Conservation (phyloP, 352 stramenopile species). For the Pythium phragmitis region DNA sequence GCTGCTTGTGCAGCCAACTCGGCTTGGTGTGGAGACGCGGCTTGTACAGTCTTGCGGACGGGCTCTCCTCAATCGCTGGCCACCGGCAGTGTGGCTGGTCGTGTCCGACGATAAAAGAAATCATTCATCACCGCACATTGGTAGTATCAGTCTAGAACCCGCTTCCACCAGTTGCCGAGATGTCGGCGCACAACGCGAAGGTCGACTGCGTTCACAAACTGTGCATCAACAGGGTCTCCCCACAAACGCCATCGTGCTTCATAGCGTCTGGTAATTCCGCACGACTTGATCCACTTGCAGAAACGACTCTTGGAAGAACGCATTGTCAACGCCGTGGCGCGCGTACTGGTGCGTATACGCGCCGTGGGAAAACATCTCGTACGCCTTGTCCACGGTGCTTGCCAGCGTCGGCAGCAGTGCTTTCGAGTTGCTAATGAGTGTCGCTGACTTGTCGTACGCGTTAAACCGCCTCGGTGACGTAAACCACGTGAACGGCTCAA, state of each 20-base stretch:
- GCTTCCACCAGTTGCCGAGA: too few relatives aligned
- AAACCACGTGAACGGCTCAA: slow-evolving; percentile 36
- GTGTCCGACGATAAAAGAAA: too few relatives aligned
- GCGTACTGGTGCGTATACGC: slow-evolving; percentile 72
- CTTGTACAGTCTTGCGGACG: too few relatives aligned
- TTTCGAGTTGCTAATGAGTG: slow-evolving; percentile 62
- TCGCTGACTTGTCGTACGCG: slow-evolving; percentile 66
- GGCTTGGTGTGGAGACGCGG: too few relatives aligned
- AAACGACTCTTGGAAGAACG: slow-evolving; percentile 67
- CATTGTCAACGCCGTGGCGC: slow-evolving; percentile 47
- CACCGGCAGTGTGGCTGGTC: too few relatives aligned
- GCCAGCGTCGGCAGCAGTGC: slow-evolving; percentile 47
- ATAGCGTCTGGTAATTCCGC: slow-evolving; percentile 50
- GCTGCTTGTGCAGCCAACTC: too few relatives aligned
- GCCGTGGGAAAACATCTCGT: slow-evolving; percentile 64
- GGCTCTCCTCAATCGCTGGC: too few relatives aligned
- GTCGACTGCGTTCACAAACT: too few relatives aligned
- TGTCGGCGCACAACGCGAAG: too few relatives aligned
- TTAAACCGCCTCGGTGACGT: slow-evolving; percentile 40
- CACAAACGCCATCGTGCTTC: background rate
- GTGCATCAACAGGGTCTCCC: too few relatives aligned
- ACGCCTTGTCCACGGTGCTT: slow-evolving; percentile 53
- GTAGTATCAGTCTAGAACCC: too few relatives aligned
- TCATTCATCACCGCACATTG: too few relatives aligned
- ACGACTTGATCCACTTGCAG: slow-evolving; percentile 71